Evolutionary conservation across 371 early-diverging fungal species (phyloP).

Genomic region (Entomophthora muscae): DNA sequence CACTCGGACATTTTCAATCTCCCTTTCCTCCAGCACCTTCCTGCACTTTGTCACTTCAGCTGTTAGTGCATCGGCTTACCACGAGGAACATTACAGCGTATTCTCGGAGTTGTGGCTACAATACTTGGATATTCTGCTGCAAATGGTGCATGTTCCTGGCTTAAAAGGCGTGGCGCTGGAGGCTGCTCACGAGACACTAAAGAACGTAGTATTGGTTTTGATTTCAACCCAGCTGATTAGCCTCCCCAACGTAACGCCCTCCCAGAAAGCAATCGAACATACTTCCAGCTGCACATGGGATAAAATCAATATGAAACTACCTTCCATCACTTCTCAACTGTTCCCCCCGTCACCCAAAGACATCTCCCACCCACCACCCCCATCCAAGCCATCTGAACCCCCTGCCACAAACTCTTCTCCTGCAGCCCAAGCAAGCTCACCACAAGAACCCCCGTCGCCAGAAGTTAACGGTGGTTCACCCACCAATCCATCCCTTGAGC

Average conservation of each 20-base stretch:
- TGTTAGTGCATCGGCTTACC: background rate
- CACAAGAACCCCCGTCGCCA: too few species aligned
- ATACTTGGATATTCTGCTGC: background rate
- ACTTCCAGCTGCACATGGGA: background rate
- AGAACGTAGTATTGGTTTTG: conserved; percentile 4
- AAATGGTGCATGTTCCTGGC: background rate
- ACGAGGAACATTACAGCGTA: background rate
- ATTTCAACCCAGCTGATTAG: background rate
- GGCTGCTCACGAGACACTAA: conserved; percentile 1
- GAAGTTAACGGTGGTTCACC: too few species aligned
- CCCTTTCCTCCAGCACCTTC: background rate
- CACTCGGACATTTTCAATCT: background rate
- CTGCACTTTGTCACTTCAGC: conserved; percentile 1
- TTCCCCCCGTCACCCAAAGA: background rate
- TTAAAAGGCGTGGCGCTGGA: background rate
- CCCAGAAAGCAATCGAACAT: background rate
- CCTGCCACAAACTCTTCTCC: too few species aligned
- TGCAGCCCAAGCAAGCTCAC: too few species aligned
- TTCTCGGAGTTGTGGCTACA: conserved; percentile 3
- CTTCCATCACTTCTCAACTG: background rate
- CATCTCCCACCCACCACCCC: too few species aligned
- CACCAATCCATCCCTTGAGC: too few species aligned
- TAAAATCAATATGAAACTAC: background rate
- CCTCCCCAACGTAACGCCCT: background rate
- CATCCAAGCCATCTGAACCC: too few species aligned